Evolutionary conservation across 208 protist species (phyloP).

Genomic region (Crithidia bombi): DNA sequence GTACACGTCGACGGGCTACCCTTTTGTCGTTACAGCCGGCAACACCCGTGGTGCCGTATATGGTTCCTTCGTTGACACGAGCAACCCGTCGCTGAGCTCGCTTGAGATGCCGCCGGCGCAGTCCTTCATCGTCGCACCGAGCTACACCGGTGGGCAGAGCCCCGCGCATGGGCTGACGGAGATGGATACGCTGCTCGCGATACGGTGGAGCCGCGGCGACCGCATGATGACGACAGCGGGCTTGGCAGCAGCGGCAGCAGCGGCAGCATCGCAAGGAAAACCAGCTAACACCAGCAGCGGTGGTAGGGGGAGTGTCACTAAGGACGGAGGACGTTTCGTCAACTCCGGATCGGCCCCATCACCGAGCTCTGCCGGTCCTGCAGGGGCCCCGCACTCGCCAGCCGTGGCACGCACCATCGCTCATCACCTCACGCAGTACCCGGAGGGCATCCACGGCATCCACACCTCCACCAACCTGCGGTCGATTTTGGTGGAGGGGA

Average conservation of each 20-base stretch:
- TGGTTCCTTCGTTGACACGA: slow-evolving; percentile 74
- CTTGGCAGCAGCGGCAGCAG: slow-evolving; percentile 4
- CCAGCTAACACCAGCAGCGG: neutral
- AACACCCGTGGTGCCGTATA: slow-evolving; percentile 52
- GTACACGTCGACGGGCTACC: slow-evolving; percentile 80
- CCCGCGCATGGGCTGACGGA: slow-evolving; percentile 7
- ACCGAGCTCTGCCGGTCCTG: slow-evolving; percentile 9
- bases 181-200: slow-evolving; percentile 57
- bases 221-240: slow-evolving; percentile 29
- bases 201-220: slow-evolving; percentile 53
- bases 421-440: slow-evolving; percentile 61
- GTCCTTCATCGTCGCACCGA: slow-evolving; percentile 51
- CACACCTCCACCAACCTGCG: slow-evolving; percentile 58
- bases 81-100: slow-evolving; percentile 54
- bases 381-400: slow-evolving; percentile 19
- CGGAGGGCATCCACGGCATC: slow-evolving; percentile 71
- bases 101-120: slow-evolving; percentile 71
- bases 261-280: slow-evolving; percentile 19
- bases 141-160: slow-evolving; percentile 6
- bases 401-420: slow-evolving; percentile 31
- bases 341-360: neutral
- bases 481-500: slow-evolving; percentile 49
- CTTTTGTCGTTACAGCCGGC: slow-evolving; percentile 46
- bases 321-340: neutral
- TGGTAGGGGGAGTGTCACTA: slow-evolving; percentile 4